Percentiles rank a stretch among this genome's conserved stretches.
phyloP scores from a whole-genome alignment of 108 stramenopile genomes.

The Pseudonitzschia multistriata region DNA sequence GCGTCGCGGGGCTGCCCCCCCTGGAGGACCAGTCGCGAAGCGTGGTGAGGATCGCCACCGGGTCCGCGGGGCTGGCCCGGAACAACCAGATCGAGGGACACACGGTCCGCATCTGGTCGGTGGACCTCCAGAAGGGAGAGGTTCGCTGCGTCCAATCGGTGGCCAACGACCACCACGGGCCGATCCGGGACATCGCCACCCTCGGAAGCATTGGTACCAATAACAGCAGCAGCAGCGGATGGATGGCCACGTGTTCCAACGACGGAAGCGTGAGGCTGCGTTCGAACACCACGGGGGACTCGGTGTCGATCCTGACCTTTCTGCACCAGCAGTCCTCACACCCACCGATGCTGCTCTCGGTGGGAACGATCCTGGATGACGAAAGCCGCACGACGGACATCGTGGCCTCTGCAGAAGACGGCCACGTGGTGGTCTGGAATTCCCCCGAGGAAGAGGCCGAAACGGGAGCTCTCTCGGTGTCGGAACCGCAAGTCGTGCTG shows the following conservation, averaged over 20 bases:
- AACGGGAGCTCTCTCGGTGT: not conserved
- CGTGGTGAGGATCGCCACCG: conserved; percentile 54
- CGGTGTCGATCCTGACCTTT: conserved; percentile 62
- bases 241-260: conserved; percentile 83
- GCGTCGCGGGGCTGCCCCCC: conserved; percentile 57
- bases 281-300: conserved; percentile 67
- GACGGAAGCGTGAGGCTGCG: conserved; percentile 94
- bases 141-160: conserved; percentile 38
- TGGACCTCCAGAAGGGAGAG: conserved; percentile 38
- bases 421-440: conserved; percentile 59
- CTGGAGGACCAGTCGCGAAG: conserved; percentile 13
- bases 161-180: conserved; percentile 79
- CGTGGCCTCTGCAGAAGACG: conserved; percentile 9
- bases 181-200: conserved; percentile 66
- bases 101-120: conserved; percentile 69
- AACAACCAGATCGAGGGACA: conserved; percentile 62
- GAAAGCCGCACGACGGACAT: not conserved
- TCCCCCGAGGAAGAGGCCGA: conserved; percentile 12
- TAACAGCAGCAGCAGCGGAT: conserved; percentile 20
- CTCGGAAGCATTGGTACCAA: conserved; percentile 38
- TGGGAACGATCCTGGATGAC: conserved; percentile 33
- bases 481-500: conserved; percentile 53
- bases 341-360: conserved; percentile 71
- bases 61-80: conserved; percentile 75
- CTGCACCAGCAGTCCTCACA: conserved; percentile 28